Conservation (phyloP, 2,329 filamentous ascomycete species). For the Sarocladium kiliense region DNA sequence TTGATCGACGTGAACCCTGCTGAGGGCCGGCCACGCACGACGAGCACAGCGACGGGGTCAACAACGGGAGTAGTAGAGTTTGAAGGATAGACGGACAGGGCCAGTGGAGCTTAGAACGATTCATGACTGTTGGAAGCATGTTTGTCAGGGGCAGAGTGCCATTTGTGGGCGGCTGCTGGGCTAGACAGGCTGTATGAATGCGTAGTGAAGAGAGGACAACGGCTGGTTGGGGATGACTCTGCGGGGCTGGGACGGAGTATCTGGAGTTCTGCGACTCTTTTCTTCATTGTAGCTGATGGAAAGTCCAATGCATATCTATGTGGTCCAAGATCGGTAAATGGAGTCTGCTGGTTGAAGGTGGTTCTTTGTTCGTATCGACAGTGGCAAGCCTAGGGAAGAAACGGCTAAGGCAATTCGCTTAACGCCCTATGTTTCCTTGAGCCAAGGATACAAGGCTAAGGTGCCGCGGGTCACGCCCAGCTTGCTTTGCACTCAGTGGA, state of each 20-base stretch:
- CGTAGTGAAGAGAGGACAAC: neutral
- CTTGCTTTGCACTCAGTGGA: too few species aligned
- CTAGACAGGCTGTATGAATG: neutral
- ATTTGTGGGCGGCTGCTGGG: neutral
- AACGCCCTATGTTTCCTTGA: too few species aligned
- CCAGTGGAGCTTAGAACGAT: neutral
- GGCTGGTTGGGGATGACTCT: neutral
- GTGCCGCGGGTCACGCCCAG: too few species aligned
- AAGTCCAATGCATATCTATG: neutral
- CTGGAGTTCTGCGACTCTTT: neutral
- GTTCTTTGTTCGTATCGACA: too few species aligned
- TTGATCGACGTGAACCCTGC: conserved; percentile 27
- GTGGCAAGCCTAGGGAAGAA: too few species aligned
- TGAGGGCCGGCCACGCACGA: conserved; percentile 20
- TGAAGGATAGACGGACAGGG: conserved; percentile 24
- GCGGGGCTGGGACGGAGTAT: neutral
- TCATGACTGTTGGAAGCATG: neutral
- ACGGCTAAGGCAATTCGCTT: too few species aligned
- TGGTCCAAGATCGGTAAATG: neutral
- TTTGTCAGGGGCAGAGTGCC: neutral
- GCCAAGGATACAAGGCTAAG: too few species aligned
- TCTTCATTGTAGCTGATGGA: neutral
- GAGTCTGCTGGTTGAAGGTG: neutral
- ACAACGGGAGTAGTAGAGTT: conserved; percentile 37
- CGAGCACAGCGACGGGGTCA: conserved; percentile 22